These are phyloP conservation scores for Xerocomus spinulosus DNA, from an alignment of 768 basidiomycete genomes.

Conservation along the genomic window DNA sequence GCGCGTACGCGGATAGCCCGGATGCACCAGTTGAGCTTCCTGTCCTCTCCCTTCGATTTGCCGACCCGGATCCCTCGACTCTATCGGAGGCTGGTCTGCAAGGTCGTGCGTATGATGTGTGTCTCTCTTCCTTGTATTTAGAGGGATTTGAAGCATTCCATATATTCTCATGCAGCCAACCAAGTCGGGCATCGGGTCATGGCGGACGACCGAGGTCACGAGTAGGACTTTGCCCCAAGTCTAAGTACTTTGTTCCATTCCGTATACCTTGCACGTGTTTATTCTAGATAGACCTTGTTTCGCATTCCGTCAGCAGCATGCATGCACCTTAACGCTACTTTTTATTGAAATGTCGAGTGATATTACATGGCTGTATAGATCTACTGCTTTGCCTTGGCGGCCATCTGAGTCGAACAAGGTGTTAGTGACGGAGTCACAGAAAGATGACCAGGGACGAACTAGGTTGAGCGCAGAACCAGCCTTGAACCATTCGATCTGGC, in stretches of 20 bases:
- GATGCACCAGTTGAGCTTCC: constrained; percentile 9
- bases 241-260: not conserved
- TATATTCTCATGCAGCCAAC: not conserved
- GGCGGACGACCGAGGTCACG: constrained; percentile 10
- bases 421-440: not conserved
- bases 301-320: not conserved
- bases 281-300: not conserved
- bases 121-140: not conserved
- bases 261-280: not conserved
- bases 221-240: not conserved
- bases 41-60: constrained; percentile 22
- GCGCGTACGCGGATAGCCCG: constrained; percentile 5
- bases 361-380: constrained; percentile 23
- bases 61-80: constrained; percentile 12
- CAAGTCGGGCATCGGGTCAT: constrained; percentile 16
- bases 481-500: constrained; percentile 98
- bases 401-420: constrained; percentile 46
- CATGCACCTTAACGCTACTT: constrained; percentile 5
- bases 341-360: constrained; percentile 9
- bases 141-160: not conserved
- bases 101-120: constrained; percentile 1
- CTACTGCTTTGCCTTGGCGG: constrained; percentile 53
- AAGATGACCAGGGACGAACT: constrained; percentile 39
- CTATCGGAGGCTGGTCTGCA: not conserved
- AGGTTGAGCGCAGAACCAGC: constrained; percentile 92